Evolutionary conservation across 2,329 filamentous ascomycete species (phyloP), one percentile per base, ranked within the genome.

Genomic region (Atkinsonella hypoxylon): DNA sequence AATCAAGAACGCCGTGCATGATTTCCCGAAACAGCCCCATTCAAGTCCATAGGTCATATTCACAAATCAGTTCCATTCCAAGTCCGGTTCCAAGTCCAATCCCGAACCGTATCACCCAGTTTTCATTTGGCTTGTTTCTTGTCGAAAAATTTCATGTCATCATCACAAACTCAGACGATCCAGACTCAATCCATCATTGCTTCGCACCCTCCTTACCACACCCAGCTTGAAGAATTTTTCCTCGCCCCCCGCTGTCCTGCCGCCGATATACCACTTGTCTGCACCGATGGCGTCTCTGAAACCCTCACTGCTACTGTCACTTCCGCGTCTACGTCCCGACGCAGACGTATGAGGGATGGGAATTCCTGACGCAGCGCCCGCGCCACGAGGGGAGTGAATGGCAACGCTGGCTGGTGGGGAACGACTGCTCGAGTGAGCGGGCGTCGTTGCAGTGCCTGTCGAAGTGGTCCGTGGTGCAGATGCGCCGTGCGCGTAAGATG

Each of bases 241-340:
- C 61, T 90, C 86, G n/a, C 86, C 86, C 1, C 70, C 76, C 1
- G 85, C 84, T 30, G 85, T 89, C 61, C 84, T 72, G 7, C 86
- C 86, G 20, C 86, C 86, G 50, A 90, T 86, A 61, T 89, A 90
- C 83, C 85, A 88, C 68, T 87, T 89, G 56, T 90, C 86, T 1
- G 79, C 77, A 2, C 83, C 84, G 46, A 81, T 66, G 36, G 82
- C 82, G 54, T 89, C 85, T 48, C 84, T 73, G 64, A 89, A 89
- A 1, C 85, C 86, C 60, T 89, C 86, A 49, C 77, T 82, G 55
- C 79, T 85, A 65, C 82, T 87, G 58, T 89, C 85, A 57, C 83
- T 88, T 26, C 85, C 86, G 51, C 86, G 74, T 51, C 84, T 73
- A 13, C 73, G 68, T 1, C 56, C 53, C 12, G 65, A 61, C 10